Conservation (phyloP, 192 early-diverging fungal species). For the Backusella macrospora region DNA sequence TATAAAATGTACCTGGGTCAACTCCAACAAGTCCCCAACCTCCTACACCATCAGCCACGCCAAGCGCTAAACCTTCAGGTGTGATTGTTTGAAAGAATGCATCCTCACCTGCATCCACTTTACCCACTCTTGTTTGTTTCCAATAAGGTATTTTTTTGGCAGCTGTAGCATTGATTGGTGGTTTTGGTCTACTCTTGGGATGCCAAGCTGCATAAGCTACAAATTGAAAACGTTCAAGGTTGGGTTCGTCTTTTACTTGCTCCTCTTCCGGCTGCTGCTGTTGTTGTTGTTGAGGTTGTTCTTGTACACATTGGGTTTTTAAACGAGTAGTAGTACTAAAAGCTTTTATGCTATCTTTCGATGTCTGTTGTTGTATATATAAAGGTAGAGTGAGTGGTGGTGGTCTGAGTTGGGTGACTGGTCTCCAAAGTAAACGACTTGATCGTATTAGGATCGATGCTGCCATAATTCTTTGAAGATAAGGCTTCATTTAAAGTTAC, state of each 20-base stretch:
- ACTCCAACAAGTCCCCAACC: slow-evolving; percentile 59
- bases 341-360: neutral
- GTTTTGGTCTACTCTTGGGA: slow-evolving; percentile 6
- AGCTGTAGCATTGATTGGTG: neutral
- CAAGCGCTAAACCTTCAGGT: slow-evolving; percentile 52
- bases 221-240: slow-evolving; percentile 28
- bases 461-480: slow-evolving; percentile 17
- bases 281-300: neutral
- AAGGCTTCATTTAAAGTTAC: slow-evolving; percentile 7
- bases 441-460: slow-evolving; percentile 15
- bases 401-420: neutral
- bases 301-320: neutral
- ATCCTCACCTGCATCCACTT: slow-evolving; percentile 64
- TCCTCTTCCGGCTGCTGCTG: neutral
- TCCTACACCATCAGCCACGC: slow-evolving; percentile 65
- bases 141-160: slow-evolving; percentile 36
- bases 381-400: neutral
- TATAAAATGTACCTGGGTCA: slow-evolving; percentile 29
- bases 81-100: slow-evolving; percentile 63
- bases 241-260: neutral
- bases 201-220: slow-evolving; percentile 39
- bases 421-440: neutral
- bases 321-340: neutral
- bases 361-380: slow-evolving; percentile 1
- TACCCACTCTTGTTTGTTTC: slow-evolving; percentile 51